These are phyloP conservation scores for Aethionema arabicum DNA, from an alignment of 345 rosid species.

Conservation along the genomic window DNA sequence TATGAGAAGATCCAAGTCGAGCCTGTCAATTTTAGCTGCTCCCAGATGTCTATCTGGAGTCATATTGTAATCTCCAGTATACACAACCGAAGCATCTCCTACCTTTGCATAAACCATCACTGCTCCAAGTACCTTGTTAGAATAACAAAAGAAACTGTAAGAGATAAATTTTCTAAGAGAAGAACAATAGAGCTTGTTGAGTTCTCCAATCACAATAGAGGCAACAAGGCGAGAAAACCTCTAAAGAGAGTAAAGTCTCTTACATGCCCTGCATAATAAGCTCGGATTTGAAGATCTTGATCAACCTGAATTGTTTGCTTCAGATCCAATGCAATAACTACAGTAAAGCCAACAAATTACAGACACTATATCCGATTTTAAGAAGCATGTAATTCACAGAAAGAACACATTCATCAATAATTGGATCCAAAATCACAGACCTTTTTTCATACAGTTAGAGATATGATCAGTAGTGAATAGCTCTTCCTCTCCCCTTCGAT, in stretches of 20 bases:
- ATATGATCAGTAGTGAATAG: constrained; percentile 75
- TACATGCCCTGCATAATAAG: constrained; percentile 98
- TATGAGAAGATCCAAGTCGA: constrained; percentile 83
- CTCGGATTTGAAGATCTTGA: constrained; percentile 84
- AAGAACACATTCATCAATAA: constrained; percentile 1
- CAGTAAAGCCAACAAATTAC: constrained; percentile 28
- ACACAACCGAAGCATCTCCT: constrained; percentile 81
- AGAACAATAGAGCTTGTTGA: no score
- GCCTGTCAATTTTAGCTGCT: constrained; percentile 87
- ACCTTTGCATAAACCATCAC: constrained; percentile 97
- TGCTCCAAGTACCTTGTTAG: constrained; percentile 85
- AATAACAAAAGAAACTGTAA: constrained; percentile 1
- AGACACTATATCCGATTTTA: constrained; percentile 8
- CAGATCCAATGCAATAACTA: constrained; percentile 85
- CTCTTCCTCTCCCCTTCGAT: constrained; percentile 91
- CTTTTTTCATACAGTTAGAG: constrained; percentile 76
- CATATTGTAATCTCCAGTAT: constrained; percentile 98
- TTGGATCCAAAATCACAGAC: constrained; percentile 30
- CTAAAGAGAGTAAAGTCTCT: constrained; percentile 32
- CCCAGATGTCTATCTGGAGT: constrained; percentile 99
- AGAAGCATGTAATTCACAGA: neutral
- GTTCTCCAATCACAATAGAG: no score
- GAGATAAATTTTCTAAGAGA: neutral
- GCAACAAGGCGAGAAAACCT: neutral
- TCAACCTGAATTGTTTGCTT: constrained; percentile 93